These are phyloP conservation scores for Pyrenophora graminea DNA, from an alignment of 2,329 filamentous ascomycete genomes.

Conservation along the genomic window DNA sequence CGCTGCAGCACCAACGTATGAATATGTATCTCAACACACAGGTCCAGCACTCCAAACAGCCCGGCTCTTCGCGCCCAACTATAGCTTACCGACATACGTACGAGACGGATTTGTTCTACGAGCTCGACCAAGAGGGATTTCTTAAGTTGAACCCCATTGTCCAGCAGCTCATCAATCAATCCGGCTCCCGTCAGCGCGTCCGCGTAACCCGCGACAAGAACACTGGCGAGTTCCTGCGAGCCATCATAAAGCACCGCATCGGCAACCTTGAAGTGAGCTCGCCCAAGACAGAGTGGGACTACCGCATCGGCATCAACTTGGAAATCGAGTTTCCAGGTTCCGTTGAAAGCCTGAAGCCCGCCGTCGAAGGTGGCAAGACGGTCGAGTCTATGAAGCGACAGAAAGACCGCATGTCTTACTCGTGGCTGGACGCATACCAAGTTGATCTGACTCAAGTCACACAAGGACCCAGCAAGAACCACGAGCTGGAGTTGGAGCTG, in stretches of 20 bases:
- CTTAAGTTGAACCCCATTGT: slow-evolving; percentile 53
- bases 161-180: slow-evolving; percentile 59
- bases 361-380: slow-evolving; percentile 49
- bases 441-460: slow-evolving; percentile 91
- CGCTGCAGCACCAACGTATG: slow-evolving; percentile 83
- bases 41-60: slow-evolving; percentile 59
- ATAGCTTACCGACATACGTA: slow-evolving; percentile 81
- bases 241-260: slow-evolving; percentile 90
- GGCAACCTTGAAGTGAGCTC: slow-evolving; percentile 86
- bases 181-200: slow-evolving; percentile 31
- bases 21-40: slow-evolving; percentile 82
- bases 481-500: slow-evolving; percentile 81
- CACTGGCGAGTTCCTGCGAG: slow-evolving; percentile 70
- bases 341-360: slow-evolving; percentile 57
- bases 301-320: slow-evolving; percentile 89
- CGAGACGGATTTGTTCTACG: slow-evolving; percentile 79
- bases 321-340: slow-evolving; percentile 82
- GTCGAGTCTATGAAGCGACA: slow-evolving; percentile 61
- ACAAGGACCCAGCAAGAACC: slow-evolving; percentile 64
- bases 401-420: slow-evolving; percentile 92
- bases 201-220: slow-evolving; percentile 74
- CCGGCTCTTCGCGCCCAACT: slow-evolving; percentile 55
- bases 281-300: slow-evolving; percentile 78
- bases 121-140: slow-evolving; percentile 57
- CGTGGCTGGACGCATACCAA: slow-evolving; percentile 77